Evolutionary conservation across 2,329 filamentous ascomycete species (phyloP), one percentile per base, ranked within the genome.

Genomic region (Cadophora malorum): DNA sequence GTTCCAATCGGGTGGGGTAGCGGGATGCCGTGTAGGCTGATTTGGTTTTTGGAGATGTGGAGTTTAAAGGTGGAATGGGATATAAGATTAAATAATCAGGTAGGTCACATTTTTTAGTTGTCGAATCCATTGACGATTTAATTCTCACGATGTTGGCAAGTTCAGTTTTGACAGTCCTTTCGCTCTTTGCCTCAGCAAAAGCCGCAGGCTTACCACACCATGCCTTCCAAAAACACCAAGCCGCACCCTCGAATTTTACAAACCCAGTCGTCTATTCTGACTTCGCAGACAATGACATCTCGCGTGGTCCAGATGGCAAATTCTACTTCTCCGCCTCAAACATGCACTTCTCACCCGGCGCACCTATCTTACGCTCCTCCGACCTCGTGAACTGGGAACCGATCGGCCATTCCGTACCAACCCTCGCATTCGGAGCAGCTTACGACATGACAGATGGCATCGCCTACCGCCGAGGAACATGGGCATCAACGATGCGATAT

Each of bases 291-390:
- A 62, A 62, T 21, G 59, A 50, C 45, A 49, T 62, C 5, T 49
- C 45, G 19, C 59, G 23, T 9, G 59, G 59, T 10, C 38, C 59
- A 62, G 59, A 33, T 50, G 41, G 59, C 7, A 31, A 45, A 21
- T 88, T 81, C 74, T 88, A 87, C 75, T 85, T 84, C 71, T 84
- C 83, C 0, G 83, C 85, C 0, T 88, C 85, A 1, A 86, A 81
- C 7, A 85, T 88, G 73, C 83, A 85, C 63, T 88, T 84, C 73
- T 83, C 12, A 82, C 86, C 0, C 19, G 86, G 85, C 10, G 86
- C 86, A 0, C 85, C 86, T 0, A 79, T 89, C 2, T 78, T 89
- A 0, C 80, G 81, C 28, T 88, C 86, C 0, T 82, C 83, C 62
- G 85, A 88, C 72, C 80, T 89, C 0, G 81, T 84, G 41, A 85